phyloP scores from a whole-genome alignment of 2,329 filamentous ascomycete genomes.

The Massarina eburnea region DNA sequence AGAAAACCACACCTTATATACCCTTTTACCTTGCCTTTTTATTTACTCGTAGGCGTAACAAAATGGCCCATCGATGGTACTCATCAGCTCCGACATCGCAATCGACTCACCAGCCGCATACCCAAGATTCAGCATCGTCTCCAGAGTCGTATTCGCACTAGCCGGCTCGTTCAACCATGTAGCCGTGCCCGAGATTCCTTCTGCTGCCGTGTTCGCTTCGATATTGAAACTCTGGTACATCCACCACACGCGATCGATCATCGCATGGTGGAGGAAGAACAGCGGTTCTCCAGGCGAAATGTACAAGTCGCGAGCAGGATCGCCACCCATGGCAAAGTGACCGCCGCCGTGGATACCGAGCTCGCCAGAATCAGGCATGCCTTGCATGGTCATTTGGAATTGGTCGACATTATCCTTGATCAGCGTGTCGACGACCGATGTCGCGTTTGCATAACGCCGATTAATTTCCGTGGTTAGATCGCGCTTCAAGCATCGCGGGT shows the following conservation, averaged over 20 bases:
- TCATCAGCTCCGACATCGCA: slow-evolving; percentile 32
- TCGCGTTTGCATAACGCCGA: slow-evolving; percentile 24
- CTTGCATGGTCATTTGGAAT: slow-evolving; percentile 38
- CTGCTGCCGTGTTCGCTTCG: slow-evolving; percentile 23
- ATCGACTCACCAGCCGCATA: slow-evolving; percentile 26
- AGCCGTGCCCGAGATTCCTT: slow-evolving; percentile 46
- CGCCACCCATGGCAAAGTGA: slow-evolving; percentile 21
- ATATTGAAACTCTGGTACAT: slow-evolving; percentile 49
- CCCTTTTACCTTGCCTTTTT: too few relatives aligned
- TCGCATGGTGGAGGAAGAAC: slow-evolving; percentile 50
- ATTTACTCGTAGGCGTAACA: slow-evolving; percentile 38
- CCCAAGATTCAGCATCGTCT: slow-evolving; percentile 46
- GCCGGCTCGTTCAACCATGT: slow-evolving; percentile 49
- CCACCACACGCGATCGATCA: slow-evolving; percentile 50
- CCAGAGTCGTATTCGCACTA: slow-evolving; percentile 49
- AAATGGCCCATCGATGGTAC: slow-evolving; percentile 35
- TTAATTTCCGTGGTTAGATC: slow-evolving; percentile 27
- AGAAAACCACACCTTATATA: not conserved
- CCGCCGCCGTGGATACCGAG: slow-evolving; percentile 35
- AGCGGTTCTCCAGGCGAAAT: slow-evolving; percentile 20
- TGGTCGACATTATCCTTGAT: slow-evolving; percentile 22
- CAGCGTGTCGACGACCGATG: slow-evolving; percentile 25
- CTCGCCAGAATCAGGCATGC: slow-evolving; percentile 21
- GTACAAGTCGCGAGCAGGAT: slow-evolving; percentile 16
- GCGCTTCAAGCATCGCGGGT: slow-evolving; percentile 24